Evolutionary conservation across 2,329 filamentous ascomycete genomes (phyloP).

Genomic region (Dothistroma septosporum): DNA sequence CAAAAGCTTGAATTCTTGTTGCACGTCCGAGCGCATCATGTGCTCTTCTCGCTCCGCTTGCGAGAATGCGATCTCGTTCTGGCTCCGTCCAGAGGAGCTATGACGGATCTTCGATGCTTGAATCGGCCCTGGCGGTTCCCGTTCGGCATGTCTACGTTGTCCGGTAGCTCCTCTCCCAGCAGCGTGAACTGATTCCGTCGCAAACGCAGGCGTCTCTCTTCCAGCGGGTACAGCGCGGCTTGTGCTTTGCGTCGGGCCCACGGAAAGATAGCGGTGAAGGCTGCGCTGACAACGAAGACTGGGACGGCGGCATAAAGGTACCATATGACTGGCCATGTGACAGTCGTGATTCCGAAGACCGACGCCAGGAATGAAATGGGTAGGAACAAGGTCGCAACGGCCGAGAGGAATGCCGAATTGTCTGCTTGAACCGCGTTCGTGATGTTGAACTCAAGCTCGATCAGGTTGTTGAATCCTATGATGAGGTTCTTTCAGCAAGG

Average conservation of each 20-base stretch:
- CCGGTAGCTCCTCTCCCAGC: conserved; percentile 34
- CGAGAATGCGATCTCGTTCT: not conserved
- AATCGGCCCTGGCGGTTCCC: conserved; percentile 12
- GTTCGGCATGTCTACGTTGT: conserved; percentile 24
- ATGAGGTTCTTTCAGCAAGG: not conserved
- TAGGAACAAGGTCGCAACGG: conserved; percentile 36
- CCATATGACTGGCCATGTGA: conserved; percentile 31
- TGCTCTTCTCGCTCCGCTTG: conserved; percentile 2
- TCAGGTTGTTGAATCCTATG: conserved; percentile 35
- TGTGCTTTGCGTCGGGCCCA: conserved; percentile 27
- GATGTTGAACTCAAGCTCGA: conserved; percentile 40
- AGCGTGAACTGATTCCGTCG: conserved; percentile 33
- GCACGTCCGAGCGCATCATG: not conserved
- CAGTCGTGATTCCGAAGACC: conserved; percentile 36
- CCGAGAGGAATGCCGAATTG: conserved; percentile 33
- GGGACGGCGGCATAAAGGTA: conserved; percentile 35
- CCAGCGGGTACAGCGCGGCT: conserved; percentile 26
- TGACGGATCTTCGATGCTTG: conserved; percentile 11
- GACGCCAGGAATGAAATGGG: conserved; percentile 35
- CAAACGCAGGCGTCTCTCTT: conserved; percentile 25
- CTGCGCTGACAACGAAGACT: conserved; percentile 28
- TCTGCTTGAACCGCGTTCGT: conserved; percentile 36
- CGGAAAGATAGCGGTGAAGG: conserved; percentile 31
- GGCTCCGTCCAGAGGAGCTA: not conserved
- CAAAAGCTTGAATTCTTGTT: not conserved